Conservation (phyloP, 495 filamentous ascomycete genomes). For the Penicillium canariense region DNA sequence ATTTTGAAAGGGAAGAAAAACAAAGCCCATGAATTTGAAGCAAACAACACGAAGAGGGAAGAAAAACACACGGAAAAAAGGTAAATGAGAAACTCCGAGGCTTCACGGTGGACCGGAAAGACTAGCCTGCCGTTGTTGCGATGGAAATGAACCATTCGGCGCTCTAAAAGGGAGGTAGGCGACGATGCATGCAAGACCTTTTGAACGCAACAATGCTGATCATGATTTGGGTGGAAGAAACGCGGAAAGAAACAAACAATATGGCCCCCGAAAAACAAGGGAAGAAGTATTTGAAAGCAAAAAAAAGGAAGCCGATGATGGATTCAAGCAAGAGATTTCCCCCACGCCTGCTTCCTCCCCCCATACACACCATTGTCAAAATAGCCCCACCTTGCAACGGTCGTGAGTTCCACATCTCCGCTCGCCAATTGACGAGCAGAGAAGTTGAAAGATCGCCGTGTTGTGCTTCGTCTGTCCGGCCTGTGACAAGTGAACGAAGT, state of each 20-base stretch:
- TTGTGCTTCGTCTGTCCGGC: constrained; percentile 25
- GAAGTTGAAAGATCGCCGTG: constrained; percentile 6
- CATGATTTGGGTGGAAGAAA: constrained; percentile 22
- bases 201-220: constrained; percentile 24
- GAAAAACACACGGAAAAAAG: constrained; percentile 14
- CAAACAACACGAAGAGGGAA: constrained; percentile 13
- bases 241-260: constrained; percentile 20
- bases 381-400: constrained; percentile 51
- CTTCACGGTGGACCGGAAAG: constrained; percentile 14
- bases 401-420: constrained; percentile 52
- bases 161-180: constrained; percentile 14
- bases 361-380: constrained; percentile 34
- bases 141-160: constrained; percentile 19
- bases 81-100: constrained; percentile 20
- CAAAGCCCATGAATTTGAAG: constrained; percentile 33
- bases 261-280: constrained; percentile 10
- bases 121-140: constrained; percentile 14
- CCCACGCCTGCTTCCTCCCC: background rate
- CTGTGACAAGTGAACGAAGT: constrained; percentile 54
- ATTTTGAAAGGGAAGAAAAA: constrained; percentile 25
- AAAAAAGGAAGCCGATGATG: constrained; percentile 10
- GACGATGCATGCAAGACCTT: constrained; percentile 27
- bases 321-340: constrained; percentile 24
- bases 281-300: background rate
- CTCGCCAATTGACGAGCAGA: constrained; percentile 28